Conservation (phyloP, 106 monocot species). For the Allium fistulosum region DNA sequence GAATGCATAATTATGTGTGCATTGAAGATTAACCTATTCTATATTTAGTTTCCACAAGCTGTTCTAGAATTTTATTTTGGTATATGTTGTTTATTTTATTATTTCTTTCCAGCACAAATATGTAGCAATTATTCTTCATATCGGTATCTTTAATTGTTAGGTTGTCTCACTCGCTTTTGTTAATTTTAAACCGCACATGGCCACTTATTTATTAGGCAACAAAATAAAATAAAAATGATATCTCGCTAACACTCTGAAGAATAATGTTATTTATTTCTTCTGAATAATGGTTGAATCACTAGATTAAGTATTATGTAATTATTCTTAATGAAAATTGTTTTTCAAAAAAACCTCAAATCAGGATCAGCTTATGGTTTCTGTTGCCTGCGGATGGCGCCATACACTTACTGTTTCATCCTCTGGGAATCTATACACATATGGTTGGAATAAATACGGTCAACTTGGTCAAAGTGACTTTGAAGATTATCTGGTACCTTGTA, state of each 20-base stretch:
- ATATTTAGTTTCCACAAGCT: not conserved
- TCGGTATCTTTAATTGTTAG: no score
- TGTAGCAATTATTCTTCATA: not conserved
- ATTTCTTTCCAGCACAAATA: not conserved
- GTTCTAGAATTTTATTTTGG: no score
- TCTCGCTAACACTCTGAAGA: no score
- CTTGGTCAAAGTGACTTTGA: slow-evolving; percentile 94
- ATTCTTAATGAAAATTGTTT: not conserved
- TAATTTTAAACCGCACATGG: no score
- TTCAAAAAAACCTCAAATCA: not conserved
- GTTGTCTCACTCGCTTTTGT: no score
- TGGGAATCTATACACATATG: slow-evolving; percentile 75
- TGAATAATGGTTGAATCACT: no score
- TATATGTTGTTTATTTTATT: no score
- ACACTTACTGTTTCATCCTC: slow-evolving; percentile 83
- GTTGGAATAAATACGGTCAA: slow-evolving; percentile 99
- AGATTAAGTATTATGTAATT: no score
- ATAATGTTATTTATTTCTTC: no score
- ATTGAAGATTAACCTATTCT: not conserved
- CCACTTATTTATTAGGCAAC: no score
- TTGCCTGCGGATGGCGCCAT: slow-evolving; percentile 98
- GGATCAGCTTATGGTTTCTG: slow-evolving; percentile 65
- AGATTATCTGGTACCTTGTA: slow-evolving; percentile 79
- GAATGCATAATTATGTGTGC: not conserved
- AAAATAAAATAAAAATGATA: no score